Base-by-base conservation (phyloP, 768 basidiomycete species). In the Rubroboletus pulcherrimus region DNA sequence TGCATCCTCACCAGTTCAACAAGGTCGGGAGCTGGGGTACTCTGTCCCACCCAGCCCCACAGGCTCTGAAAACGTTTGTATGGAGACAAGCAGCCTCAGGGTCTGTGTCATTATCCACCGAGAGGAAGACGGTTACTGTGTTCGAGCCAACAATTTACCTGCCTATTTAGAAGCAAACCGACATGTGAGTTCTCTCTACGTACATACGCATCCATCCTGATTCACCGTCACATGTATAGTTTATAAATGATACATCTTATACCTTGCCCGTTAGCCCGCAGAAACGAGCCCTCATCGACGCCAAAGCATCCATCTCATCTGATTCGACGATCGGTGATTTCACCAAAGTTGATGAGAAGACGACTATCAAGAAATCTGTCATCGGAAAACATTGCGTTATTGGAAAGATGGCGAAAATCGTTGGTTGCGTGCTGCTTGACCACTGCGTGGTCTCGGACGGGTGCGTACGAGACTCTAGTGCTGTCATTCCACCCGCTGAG, bases 371-470 rank as follows among this genome's bases (percentile, higher is more conserved):
- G 68, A 84, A 84, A 63, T 85, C 83, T 2, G 77, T 91, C 17
- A 81, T 93, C 31, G 91, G 91, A 9, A 79, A 86, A 55, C 93
- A 95, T 67, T 94, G 92, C 61, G 74, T 85, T 15, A 87, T 95
- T 51, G 92, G 92, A 3, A 87, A 83, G 68, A 87, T 87, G 78
- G 88, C 81, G n/a, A 91, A 85, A 70, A 84, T 98, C 45, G 78
- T 77, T 3, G 89, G 90, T 11, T 94, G 89, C 61, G 81, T 96
- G 7, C 68, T 98, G 24, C 78, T 94, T 60, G 95, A 97, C 66
- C 93, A 96, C 64, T 95, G 93, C 63, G 80, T 90, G 5, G 74
- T 98, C 12, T 89, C 82, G 41, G 93, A 96, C 55, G 92, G 93
- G 94, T 93, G 59, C 57, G 62, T 19, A 11, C 7, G 9, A 9